Base-by-base conservation (phyloP, 805 yeast species). In the Lachancea meyersii region DNA sequence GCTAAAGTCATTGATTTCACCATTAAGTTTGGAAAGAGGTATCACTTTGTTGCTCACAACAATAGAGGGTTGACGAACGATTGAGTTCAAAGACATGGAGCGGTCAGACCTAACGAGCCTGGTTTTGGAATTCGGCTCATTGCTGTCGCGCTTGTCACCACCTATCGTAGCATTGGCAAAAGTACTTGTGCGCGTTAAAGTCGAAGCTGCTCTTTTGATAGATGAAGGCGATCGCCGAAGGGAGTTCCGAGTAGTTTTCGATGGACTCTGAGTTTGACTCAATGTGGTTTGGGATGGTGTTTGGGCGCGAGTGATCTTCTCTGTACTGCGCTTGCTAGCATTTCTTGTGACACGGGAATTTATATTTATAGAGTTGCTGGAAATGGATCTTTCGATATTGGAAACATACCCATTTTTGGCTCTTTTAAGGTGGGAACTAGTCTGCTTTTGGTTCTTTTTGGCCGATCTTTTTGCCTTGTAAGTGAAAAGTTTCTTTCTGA, bases 141-240 rank as follows among this genome's bases (percentile, higher is more conserved):
- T 18, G 9, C 22, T 32, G 24, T 32, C 22, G 4, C 14, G 3
- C 22, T 7, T 30, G 5, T 33, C 20, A 9, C 16, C 31, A 13
- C 27, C 30, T 3, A n/a, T 9, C 10, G 28, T 40, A 4, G 32
- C n/a, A 18, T 30, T 40, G 10, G 34, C 35, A 9, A 42, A 7
- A 16, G 47, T 20, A 30, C 40, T 43, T 22, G 35, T 42, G 31
- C 44, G 48, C 4, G 57, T 58, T 23, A 62, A 50, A 1, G 53
- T 55, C 1, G 68, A 63, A 4, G 65, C 66, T 9, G 68, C 68
- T 43, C 68, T 53, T 45, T 59, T 61, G 17, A 63, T 62, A 5
- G 65, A 60, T 0, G 68, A 63, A 6, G 61, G 58, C 0, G 67
- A 60, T 26, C 68, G 54, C 46, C 65, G 54, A 33, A 63, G 44